Evolutionary conservation across 2,329 filamentous ascomycete genomes (phyloP), one percentile per base, ranked within the genome.

Genomic region (Aspergillus arachidicola): DNA sequence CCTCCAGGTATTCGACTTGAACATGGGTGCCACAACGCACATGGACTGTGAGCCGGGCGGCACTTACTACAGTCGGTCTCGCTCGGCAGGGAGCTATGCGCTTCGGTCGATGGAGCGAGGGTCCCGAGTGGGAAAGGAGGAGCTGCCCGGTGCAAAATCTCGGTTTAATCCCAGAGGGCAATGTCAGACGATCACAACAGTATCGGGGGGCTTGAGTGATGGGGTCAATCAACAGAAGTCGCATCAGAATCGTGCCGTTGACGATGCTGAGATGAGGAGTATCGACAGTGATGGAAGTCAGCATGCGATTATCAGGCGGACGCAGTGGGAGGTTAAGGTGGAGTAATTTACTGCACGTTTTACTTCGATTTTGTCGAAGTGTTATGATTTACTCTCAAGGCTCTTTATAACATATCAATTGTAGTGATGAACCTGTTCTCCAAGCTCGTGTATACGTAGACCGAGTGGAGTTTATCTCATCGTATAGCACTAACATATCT

Each of bases 271-370:
- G 21, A 23, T 36, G 21, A 38, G 54, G 12, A 57, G 55, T n/a
- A 43, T 32, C 36, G 55, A 57, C 14, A 57, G 55, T 16, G 38
- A 46, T 45, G 38, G 55, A 14, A 57, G 55, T 34, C 55, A 57
- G 26, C 41, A 30, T 10, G 55, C 45, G 38, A 57, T 57, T 26
- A 57, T 57, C 16, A 23, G 41, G 41, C 28, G 45, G 26, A 57
- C 55, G 41, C 36, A 57, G 26, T 57, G 55, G 55, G 55, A 46
- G 26, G 55, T 57, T 12, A 46, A 46, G 21, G 43, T 46, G n/a
- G 43, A 46, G 21, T 46, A n/a, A 43, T 19, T 43, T 6, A 12
- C 14, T 36, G 14, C 34, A 14, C 7, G 14, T 19, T 38, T 38
- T 6, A 16, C 36, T 38, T 38, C 12, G 34, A 14, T 6, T 16